Percentiles rank a stretch among this genome's conserved stretches.
These are phyloP conservation scores for Parascedosporium putredinis DNA, from an alignment of 2,329 filamentous ascomycete species.

Conservation along the genomic window DNA sequence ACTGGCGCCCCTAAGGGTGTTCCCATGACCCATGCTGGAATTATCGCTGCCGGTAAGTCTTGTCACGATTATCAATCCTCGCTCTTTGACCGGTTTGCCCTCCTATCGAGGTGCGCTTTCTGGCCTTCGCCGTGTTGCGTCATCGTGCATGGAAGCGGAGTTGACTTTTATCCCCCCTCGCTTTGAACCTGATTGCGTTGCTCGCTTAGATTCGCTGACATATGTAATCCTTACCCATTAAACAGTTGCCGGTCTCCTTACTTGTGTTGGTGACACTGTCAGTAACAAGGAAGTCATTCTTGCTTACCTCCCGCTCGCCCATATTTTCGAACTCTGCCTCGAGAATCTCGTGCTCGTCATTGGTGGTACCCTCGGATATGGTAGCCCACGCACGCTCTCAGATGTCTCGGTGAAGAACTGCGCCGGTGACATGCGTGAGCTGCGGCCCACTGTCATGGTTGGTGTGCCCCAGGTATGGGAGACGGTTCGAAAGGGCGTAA, in stretches of 20 bases:
- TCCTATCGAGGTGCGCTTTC: background rate
- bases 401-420: slow-evolving; percentile 82
- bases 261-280: slow-evolving; percentile 67
- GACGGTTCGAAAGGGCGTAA: slow-evolving; percentile 89
- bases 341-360: slow-evolving; percentile 85
- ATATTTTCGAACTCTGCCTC: slow-evolving; percentile 93
- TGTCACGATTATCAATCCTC: background rate
- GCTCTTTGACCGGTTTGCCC: background rate
- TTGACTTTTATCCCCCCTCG: background rate
- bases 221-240: slow-evolving; percentile 12
- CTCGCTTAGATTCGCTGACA: slow-evolving; percentile 2
- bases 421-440: slow-evolving; percentile 85
- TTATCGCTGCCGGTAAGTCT: slow-evolving; percentile 54
- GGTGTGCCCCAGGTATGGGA: slow-evolving; percentile 97
- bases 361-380: slow-evolving; percentile 88
- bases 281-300: slow-evolving; percentile 70
- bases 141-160: background rate
- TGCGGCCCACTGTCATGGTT: slow-evolving; percentile 79
- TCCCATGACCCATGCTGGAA: slow-evolving; percentile 67
- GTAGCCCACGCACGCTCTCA: slow-evolving; percentile 78
- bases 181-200: no score
- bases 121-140: background rate
- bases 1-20: slow-evolving; percentile 87
- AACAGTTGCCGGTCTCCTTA: slow-evolving; percentile 65
- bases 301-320: slow-evolving; percentile 86